Percentiles rank a stretch among this genome's conserved stretches.
Conservation (phyloP, 441 rosid species). For the Flueggea neowawraea region DNA sequence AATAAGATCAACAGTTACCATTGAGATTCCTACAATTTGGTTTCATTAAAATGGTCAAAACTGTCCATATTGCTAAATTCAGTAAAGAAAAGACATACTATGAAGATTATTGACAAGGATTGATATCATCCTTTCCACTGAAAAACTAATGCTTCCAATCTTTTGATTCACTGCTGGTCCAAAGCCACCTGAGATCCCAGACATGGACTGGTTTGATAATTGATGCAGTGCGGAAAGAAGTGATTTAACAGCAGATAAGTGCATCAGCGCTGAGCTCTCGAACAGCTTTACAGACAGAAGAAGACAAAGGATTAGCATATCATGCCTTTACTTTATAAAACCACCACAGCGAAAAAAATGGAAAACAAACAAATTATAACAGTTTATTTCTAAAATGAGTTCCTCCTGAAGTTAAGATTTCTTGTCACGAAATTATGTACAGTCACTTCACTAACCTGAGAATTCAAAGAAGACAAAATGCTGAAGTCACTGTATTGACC, state of each 20-base stretch:
- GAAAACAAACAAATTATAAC: not conserved
- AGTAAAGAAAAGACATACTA: slow-evolving; percentile 44
- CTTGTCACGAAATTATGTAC: slow-evolving; percentile 1
- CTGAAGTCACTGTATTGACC: slow-evolving; percentile 85
- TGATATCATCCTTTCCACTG: slow-evolving; percentile 97
- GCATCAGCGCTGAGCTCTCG: slow-evolving; percentile 99
- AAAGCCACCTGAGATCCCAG: slow-evolving; percentile 62
- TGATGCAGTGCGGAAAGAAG: slow-evolving; percentile 90
- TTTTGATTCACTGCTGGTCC: slow-evolving; percentile 81
- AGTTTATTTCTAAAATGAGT: not conserved
- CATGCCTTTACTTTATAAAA: not conserved
- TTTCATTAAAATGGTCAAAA: too few relatives aligned
- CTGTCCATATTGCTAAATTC: not conserved
- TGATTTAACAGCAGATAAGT: slow-evolving; percentile 92
- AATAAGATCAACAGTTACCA: too few relatives aligned
- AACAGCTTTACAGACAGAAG: slow-evolving; percentile 63
- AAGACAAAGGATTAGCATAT: slow-evolving; percentile 37
- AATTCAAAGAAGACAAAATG: slow-evolving; percentile 94
- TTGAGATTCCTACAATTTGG: too few relatives aligned
- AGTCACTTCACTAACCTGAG: slow-evolving; percentile 62
- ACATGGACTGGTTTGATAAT: slow-evolving; percentile 87
- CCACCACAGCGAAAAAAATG: not conserved
- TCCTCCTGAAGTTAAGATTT: not conserved
- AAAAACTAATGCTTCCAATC: slow-evolving; percentile 80
- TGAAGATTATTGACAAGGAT: slow-evolving; percentile 96